phyloP scores from a whole-genome alignment of 2,329 filamentous ascomycete genomes.

The Aspergillus sp. region DNA sequence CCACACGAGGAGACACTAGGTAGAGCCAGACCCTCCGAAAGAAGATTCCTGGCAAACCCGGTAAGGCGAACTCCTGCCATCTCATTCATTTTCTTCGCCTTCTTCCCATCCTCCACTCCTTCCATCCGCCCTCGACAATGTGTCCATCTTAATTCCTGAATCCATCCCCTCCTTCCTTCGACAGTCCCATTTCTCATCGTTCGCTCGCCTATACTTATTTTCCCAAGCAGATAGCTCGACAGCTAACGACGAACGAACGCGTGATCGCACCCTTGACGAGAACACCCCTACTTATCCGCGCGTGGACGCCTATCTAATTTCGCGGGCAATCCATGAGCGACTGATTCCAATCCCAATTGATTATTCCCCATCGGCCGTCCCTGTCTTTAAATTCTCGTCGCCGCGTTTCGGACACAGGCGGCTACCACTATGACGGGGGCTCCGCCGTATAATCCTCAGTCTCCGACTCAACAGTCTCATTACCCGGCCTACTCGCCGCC shows the following conservation, averaged over 20 bases:
- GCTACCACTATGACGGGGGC: conserved; percentile 45
- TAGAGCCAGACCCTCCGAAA: conserved; percentile 13
- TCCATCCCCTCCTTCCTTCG: conserved; percentile 8
- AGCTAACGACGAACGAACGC: conserved; percentile 16
- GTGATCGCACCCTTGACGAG: conserved; percentile 18
- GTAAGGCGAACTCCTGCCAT: conserved; percentile 17
- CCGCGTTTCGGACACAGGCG: conserved; percentile 31
- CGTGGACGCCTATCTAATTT: conserved; percentile 17
- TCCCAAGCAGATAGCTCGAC: conserved; percentile 14
- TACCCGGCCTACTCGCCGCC: conserved; percentile 45
- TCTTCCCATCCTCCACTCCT: conserved; percentile 6
- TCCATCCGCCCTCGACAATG: conserved; percentile 8
- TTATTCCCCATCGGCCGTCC: conserved; percentile 9
- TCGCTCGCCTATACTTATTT: conserved; percentile 15
- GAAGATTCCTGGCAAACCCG: conserved; percentile 19
- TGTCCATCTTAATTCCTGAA: conserved; percentile 12
- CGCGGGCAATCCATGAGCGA: conserved; percentile 13
- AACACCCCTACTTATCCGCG: conserved; percentile 12
- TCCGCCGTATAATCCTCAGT: conserved; percentile 47
- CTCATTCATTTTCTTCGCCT: conserved; percentile 13
- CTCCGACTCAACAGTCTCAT: conserved; percentile 45
- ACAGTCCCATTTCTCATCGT: neutral
- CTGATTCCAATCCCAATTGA: conserved; percentile 9
- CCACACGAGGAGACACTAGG: conserved; percentile 14
- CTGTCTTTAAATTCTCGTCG: conserved; percentile 20